Evolutionary conservation across 2,329 filamentous ascomycete species (phyloP), one percentile per base, ranked within the genome.

Genomic region (Fonsecaea erecta): DNA sequence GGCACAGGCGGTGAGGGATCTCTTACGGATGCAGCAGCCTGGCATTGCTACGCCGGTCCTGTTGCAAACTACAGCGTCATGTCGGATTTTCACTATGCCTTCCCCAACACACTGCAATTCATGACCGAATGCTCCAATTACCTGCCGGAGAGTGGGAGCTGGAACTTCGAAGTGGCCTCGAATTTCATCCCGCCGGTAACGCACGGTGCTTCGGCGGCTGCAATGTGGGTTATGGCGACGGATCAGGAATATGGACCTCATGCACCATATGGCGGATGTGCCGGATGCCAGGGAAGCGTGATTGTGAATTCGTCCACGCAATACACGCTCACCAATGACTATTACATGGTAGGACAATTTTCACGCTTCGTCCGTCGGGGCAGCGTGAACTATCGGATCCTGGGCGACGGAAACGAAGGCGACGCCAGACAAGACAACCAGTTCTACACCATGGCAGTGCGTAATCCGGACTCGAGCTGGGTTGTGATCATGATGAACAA

Each of bases 271-370:
- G 74, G 74, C 11, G 74, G 74, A 3, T 75, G 74, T 60, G 67
- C 30, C 11, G 70, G 55, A n/a, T 75, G 74, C 52, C 68, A 68
- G 8, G 74, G 74, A 1, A 53, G 74, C 16, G 72, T 75, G 4
- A 73, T 72, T 24, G 64, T 74, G 34, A 64, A 64, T 46, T 72
- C 73, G 7, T 71, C 76, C 11, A 76, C 75, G 24, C 78, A 76
- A 2, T 85, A 85, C 73, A 75, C 73, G 3, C 78, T 80, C 66
- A 79, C 78, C 28, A 76, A 81, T 6, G 82, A 83, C 66, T 85
- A 84, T 73, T 85, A 85, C 72, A 83, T 83, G 78, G 75, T 85
- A 65, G 83, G 81, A 1, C 83, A 85, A 72, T 84, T 83, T 72
- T 80, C 77, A 71, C 78, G 75, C 66, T 84, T 80, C 71, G 82